These are phyloP conservation scores for Phoma sp. DNA, from an alignment of 2,329 filamentous ascomycete species.

Conservation along the genomic window DNA sequence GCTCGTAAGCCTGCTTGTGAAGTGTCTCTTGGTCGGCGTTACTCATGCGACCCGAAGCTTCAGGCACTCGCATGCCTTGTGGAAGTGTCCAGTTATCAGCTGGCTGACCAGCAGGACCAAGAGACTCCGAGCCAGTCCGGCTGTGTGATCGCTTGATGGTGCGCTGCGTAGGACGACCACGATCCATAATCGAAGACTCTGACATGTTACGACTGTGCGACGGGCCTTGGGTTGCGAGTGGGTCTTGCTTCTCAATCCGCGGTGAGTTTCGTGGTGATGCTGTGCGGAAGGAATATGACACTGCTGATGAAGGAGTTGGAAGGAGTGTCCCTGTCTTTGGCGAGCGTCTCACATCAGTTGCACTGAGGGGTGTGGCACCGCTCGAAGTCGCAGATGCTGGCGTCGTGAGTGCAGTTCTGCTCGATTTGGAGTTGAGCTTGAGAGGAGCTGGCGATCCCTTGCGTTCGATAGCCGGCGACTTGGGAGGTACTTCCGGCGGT, in stretches of 20 bases:
- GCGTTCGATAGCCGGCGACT: conserved; percentile 43
- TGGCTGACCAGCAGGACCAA: conserved; percentile 29
- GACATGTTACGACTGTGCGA: conserved; percentile 46
- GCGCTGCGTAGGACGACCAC: conserved; percentile 44
- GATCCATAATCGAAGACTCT: conserved; percentile 48
- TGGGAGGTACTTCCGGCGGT: conserved; percentile 47
- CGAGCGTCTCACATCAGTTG: conserved; percentile 40
- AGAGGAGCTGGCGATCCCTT: conserved; percentile 45
- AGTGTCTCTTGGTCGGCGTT: conserved; percentile 46
- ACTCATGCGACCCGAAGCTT: conserved; percentile 43
- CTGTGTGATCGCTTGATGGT: conserved; percentile 42
- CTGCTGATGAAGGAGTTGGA: conserved; percentile 40
- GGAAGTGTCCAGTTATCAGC: conserved; percentile 47
- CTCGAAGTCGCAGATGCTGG: conserved; percentile 36
- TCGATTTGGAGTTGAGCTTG: conserved; percentile 40
- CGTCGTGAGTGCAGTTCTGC: conserved; percentile 41
- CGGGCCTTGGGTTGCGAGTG: conserved; percentile 12
- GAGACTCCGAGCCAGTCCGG: conserved; percentile 43
- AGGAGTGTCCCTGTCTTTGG: conserved; percentile 37
- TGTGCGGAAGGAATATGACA: conserved; percentile 41
- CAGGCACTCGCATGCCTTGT: conserved; percentile 44
- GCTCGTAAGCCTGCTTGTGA: conserved; percentile 48
- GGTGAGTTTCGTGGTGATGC: conserved; percentile 44
- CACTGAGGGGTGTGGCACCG: conserved; percentile 34
- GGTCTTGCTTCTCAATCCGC: conserved; percentile 41